Base-by-base conservation (phyloP, 805 yeast species). In the Starmera pachycereana region DNA sequence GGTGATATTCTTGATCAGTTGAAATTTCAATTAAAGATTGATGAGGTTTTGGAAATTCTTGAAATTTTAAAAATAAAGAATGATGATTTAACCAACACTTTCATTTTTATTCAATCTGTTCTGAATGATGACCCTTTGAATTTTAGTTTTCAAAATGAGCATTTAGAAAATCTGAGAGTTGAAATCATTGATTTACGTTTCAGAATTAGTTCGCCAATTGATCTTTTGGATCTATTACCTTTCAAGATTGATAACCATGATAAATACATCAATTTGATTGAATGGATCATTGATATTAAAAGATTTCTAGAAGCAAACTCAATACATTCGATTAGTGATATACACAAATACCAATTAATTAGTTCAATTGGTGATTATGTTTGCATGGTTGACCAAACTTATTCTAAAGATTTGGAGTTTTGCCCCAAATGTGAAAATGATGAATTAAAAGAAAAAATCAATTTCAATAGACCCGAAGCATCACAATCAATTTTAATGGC, bases 311-410 rank as follows among this genome's bases (percentile, higher is more conserved):
- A 32, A 16, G 12, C 10, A 5, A 13, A 8, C 7, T 8, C 14
- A 14, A 10, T 32, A 16, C 18, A 18, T 13, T 14, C 22, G 2
- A 10, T 32, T 11, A 14, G 22, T 9, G 14, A 18, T 14, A 4
- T 32, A 8, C 22, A 32, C 3, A 10, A 14, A 16, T 16, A 14
- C 22, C 14, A 19, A 32, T 19, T 32, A 2, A 44, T 71, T 1
- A 48, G 60, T 2, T 59, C 70, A 0, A 40, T 71, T 12, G 65
- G 69, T n/a, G 48, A 62, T 25, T 59, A 60, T 29, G 57, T 68
- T 3, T 71, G 76, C 45, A 41, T 65, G 10, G 38, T 52, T 1
- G 49, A 48, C 19, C 29, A 28, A 33, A 33, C 11, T 12, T 33
- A 9, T 13, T 11, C 10, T 10, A 12, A n/a, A 8, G 12, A 33